Evolutionary conservation across 495 filamentous ascomycete genomes (phyloP).

Genomic region (Neurospora sublineolata): DNA sequence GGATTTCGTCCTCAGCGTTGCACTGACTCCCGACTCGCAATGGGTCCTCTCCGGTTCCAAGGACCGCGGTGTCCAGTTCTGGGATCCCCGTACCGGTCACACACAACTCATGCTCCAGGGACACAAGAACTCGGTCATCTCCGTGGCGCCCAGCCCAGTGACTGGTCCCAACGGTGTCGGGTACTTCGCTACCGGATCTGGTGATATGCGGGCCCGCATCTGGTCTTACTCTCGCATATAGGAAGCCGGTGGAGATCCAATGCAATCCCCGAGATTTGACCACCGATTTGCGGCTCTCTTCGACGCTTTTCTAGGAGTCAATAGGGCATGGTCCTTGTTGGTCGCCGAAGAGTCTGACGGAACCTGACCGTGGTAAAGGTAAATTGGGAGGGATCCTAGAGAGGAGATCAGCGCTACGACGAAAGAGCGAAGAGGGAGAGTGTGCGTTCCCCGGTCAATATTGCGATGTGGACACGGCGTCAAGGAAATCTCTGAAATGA

Average conservation of each 20-base stretch:
- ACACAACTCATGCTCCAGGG: constrained; percentile 89
- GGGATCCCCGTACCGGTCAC: constrained; percentile 77
- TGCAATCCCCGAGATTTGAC: not conserved
- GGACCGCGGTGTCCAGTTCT: constrained; percentile 85
- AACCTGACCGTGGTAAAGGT: no score
- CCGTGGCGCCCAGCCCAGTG: constrained; percentile 76
- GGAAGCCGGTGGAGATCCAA: not conserved
- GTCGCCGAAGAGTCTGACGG: no score
- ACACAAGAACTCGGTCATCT: constrained; percentile 88
- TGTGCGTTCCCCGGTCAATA: not conserved
- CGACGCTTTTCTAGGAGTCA: not conserved
- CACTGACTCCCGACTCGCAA: constrained; percentile 72
- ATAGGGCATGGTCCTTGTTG: no score
- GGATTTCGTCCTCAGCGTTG: constrained; percentile 87
- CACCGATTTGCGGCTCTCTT: not conserved
- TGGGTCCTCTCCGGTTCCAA: constrained; percentile 91
- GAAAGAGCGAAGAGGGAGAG: not conserved
- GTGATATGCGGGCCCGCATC: constrained; percentile 84
- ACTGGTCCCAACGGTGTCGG: constrained; percentile 59
- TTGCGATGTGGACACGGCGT: not conserved
- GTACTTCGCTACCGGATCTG: constrained; percentile 77
- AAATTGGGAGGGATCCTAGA: not conserved
- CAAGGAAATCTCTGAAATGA: not conserved
- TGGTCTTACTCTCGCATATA: constrained; percentile 53
- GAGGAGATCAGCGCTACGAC: not conserved